phyloP scores from a whole-genome alignment of 225 moss, liverwort and hornwort species.

The Pleurozium schreberi region DNA sequence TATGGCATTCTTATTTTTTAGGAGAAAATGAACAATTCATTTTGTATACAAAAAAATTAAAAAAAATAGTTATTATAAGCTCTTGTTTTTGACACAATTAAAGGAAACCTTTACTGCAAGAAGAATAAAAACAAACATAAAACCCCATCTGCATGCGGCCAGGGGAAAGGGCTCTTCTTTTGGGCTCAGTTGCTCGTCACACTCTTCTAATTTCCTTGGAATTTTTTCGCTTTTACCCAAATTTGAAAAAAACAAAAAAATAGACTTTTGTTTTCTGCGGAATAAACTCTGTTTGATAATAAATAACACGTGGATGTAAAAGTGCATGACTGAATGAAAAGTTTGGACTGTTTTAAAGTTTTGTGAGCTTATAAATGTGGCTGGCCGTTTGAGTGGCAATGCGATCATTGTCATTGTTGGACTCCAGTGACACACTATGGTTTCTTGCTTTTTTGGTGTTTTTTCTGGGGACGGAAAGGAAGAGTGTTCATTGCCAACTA shows the following conservation, averaged over 20 bases:
- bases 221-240: background rate
- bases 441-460: background rate
- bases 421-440: background rate
- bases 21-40: background rate
- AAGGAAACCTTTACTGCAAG: too few species aligned
- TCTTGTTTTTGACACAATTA: too few species aligned
- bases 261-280: background rate
- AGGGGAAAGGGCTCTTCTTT: too few species aligned
- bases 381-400: background rate
- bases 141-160: too few species aligned
- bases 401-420: conserved; percentile 4
- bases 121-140: too few species aligned
- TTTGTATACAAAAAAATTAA: too few species aligned
- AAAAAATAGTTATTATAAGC: too few species aligned
- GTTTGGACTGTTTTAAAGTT: too few species aligned
- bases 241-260: background rate
- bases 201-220: background rate
- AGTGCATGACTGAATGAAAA: background rate
- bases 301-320: background rate
- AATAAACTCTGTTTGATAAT: background rate
- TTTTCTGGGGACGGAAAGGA: background rate
- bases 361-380: background rate
- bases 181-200: background rate
- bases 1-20: too few species aligned
- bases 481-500: background rate